Evolutionary conservation across 1,284 basidiomycete genomes (phyloP).

Genomic region (Exsudoporus floridanus): DNA sequence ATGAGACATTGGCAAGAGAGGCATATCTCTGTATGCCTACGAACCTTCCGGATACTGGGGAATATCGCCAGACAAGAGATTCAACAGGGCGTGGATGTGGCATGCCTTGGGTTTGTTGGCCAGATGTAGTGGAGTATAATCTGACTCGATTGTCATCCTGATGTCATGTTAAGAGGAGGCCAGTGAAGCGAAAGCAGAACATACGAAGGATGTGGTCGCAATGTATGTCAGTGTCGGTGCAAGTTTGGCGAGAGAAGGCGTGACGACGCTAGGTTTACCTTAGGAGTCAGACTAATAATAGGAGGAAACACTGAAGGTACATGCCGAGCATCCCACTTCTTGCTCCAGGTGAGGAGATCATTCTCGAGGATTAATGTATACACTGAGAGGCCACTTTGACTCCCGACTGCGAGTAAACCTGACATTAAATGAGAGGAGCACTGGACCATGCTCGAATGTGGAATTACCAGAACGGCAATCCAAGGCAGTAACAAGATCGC

Average conservation of each 20-base stretch:
- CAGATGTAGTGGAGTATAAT: conserved; percentile 71
- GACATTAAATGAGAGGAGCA: conserved; percentile 18
- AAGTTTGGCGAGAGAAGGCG: conserved; percentile 56
- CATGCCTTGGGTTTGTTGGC: conserved; percentile 62
- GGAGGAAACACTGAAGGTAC: conserved; percentile 21
- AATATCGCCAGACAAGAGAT: conserved; percentile 67
- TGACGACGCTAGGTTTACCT: conserved; percentile 40
- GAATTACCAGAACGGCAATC: conserved; percentile 67
- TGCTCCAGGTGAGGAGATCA: conserved; percentile 76
- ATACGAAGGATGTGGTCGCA: conserved; percentile 58
- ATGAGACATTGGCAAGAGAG: conserved; percentile 12
- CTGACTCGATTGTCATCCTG: conserved; percentile 60
- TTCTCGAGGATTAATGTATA: conserved; percentile 76
- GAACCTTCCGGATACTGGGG: conserved; percentile 64
- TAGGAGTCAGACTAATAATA: conserved; percentile 12
- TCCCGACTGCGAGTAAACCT: conserved; percentile 74
- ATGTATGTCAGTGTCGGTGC: conserved; percentile 76
- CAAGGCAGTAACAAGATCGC: conserved; percentile 55
- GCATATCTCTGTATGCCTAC: conserved; percentile 18
- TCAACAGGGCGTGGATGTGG: conserved; percentile 65
- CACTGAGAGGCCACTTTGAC: conserved; percentile 55
- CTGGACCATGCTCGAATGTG: background rate
- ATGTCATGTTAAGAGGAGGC: conserved; percentile 10
- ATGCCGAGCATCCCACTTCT: conserved; percentile 68
- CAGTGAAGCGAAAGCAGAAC: conserved; percentile 22